Base-by-base conservation (phyloP, 1,284 basidiomycete genomes). In the Leccinum solheimii region DNA sequence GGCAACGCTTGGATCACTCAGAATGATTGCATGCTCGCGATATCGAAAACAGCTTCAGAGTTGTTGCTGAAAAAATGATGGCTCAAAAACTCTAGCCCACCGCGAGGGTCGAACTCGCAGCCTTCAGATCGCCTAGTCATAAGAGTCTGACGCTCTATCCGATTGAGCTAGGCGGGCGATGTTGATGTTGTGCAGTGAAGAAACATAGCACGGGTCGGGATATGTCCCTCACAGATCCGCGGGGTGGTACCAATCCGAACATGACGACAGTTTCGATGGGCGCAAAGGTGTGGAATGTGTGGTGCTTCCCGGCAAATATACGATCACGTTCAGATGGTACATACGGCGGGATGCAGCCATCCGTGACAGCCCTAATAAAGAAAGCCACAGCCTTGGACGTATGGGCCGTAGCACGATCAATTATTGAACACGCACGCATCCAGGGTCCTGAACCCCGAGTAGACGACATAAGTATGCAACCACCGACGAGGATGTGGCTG, bases 21-120 rank as follows among this genome's bases (percentile, higher is more conserved):
- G 34, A 34, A 34, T 34, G 13, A 14, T 34, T 34, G 2, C 34
- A 36, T 36, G 13, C 34, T 14, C 34, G 34, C 34, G 5, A 36
- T 8, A 53, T 45, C n/a, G n/a, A 40, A 40, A 9, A 10, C 6
- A 19, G 7, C n/a, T 43, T 43, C 40, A 11, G 5, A 43, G n/a
- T 0, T 6, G 9, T 43, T 19, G n/a, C 10, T 43, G 38, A 14
- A n/a, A 38, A 23, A 40, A 11, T 34, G 10, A 21, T 19, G 8
- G 19, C 2, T 23, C 23, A 23, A 49, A 49, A 49, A 49, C 48
- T 49, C 21, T 87, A 90, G 88, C 87, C 88, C 88, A 91, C 88
- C 88, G 88, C 87, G 88, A 90, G 89, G 88, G 88, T 91, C 89
- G 88, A 91, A 91, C 88, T 90, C 87, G 87, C 89, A 91, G 87